phyloP scores from a whole-genome alignment of 345 rosid species.

The Eucalyptus globulus region DNA sequence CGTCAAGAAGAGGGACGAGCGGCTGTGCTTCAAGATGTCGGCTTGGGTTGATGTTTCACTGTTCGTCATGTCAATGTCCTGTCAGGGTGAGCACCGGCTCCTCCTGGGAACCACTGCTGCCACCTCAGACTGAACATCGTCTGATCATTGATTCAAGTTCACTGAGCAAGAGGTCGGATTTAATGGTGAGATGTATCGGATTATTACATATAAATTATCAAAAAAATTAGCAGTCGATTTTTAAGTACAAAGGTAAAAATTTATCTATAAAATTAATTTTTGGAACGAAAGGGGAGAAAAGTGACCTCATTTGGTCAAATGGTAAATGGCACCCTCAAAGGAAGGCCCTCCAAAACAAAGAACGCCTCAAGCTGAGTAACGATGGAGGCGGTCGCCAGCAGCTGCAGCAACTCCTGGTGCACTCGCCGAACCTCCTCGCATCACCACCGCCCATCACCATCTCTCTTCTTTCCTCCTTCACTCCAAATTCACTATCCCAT shows the following conservation, averaged over 20 bases:
- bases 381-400: not conserved
- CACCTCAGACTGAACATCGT: not conserved
- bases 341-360: not conserved
- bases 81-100: not conserved
- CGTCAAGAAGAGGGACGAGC: not conserved
- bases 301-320: no score
- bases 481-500: not conserved
- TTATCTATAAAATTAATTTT: no score
- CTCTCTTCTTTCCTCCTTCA: not conserved
- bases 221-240: no score
- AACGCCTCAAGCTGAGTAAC: not conserved
- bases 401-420: not conserved
- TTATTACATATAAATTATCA: no score
- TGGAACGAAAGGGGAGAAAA: no score
- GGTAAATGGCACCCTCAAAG: not conserved
- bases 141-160: not conserved
- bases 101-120: not conserved
- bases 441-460: not conserved
- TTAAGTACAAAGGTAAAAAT: rapidly evolving
- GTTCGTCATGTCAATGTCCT: not conserved
- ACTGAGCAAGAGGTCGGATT: not conserved
- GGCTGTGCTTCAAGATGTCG: not conserved
- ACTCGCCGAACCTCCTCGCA: not conserved
- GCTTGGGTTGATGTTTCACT: not conserved
- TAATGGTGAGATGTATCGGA: rapidly evolving